Evolutionary conservation across 495 filamentous ascomycete genomes (phyloP).

Genomic region (Trypethelium eluteriae): DNA sequence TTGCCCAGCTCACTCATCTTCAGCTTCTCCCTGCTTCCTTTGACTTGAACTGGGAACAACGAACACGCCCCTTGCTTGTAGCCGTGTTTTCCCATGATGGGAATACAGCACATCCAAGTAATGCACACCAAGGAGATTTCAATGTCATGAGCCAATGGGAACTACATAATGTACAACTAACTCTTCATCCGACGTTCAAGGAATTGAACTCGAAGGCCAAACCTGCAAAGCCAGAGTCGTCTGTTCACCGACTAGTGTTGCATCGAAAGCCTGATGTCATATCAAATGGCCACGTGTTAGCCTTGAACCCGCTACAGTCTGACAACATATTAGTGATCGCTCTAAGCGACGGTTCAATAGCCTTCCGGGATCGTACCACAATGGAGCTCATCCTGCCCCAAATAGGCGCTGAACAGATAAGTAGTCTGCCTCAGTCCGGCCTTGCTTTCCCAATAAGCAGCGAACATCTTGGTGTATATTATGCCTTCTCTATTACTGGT

Average conservation of each 20-base stretch:
- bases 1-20: conserved; percentile 30
- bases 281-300: conserved; percentile 60
- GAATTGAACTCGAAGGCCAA: conserved; percentile 60
- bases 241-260: conserved; percentile 37
- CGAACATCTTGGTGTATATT: conserved; percentile 19
- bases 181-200: conserved; percentile 64
- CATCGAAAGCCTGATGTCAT: conserved; percentile 58
- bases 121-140: conserved; percentile 52
- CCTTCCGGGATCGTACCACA: conserved; percentile 65
- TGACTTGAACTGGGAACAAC: conserved; percentile 31
- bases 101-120: conserved; percentile 37
- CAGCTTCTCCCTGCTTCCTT: conserved; percentile 31
- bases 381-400: conserved; percentile 58
- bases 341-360: conserved; percentile 67
- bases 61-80: conserved; percentile 56
- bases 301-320: conserved; percentile 55
- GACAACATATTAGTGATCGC: conserved; percentile 60
- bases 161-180: conserved; percentile 50
- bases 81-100: conserved; percentile 62
- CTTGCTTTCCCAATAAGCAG: conserved; percentile 53
- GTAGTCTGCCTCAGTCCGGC: conserved; percentile 61
- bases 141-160: conserved; percentile 75
- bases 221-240: conserved; percentile 29
- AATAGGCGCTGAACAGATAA: conserved; percentile 55
- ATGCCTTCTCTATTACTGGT: conserved; percentile 66